Base-by-base conservation (phyloP, 371 early-diverging fungal genomes). In the Mortierella sp. region DNA sequence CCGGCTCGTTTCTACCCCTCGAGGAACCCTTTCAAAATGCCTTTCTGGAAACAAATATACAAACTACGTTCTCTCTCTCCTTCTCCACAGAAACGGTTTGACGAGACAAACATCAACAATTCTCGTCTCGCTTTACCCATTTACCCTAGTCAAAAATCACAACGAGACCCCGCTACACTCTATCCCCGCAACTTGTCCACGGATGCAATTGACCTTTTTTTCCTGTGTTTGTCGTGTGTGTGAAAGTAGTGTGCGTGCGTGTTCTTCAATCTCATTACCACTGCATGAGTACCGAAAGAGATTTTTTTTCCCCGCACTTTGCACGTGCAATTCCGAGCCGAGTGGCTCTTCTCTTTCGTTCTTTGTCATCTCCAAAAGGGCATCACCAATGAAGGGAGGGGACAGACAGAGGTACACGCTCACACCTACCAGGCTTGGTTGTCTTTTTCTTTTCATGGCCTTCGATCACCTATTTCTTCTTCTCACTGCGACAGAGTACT, bases 311-410 rank as follows among this genome's bases (percentile, higher is more conserved):
- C 61, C 61, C 61, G 37, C 37, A 61, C 61, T 61, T 61, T 61
- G 61, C 61, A 61, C 61, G 61, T 61, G 61, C 61, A 61, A 61
- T 61, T 61, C 37, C 61, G 61, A 61, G 10, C 61, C 37, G 37
- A 34, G n/a, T 22, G 5, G 61, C 58, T 58, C 61, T 58, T 8
- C 29, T 19, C 19, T n/a, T 53, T 61, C 34, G 34, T 2, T 61
- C 61, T 61, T 61, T 61, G 61, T 61, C 61, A 61, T 61, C 61
- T 61, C 22, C 19, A 37, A 61, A 61, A 61, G 61, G 37, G 34
- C 16, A 11, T 45, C 3, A 5, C 29, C 31, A 55, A 55, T 0
- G 19, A 5, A 16, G 22, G 53, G 1, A 19, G 7, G 5, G 5
- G 58, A 58, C 24, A 24, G 24, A 50, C 50, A 19, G 22, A 9